A percentile compares a stretch with the other conserved stretches of the same genome.
phyloP scores from a whole-genome alignment of 179 eudicot genomes.

The Camellia oleifera region DNA sequence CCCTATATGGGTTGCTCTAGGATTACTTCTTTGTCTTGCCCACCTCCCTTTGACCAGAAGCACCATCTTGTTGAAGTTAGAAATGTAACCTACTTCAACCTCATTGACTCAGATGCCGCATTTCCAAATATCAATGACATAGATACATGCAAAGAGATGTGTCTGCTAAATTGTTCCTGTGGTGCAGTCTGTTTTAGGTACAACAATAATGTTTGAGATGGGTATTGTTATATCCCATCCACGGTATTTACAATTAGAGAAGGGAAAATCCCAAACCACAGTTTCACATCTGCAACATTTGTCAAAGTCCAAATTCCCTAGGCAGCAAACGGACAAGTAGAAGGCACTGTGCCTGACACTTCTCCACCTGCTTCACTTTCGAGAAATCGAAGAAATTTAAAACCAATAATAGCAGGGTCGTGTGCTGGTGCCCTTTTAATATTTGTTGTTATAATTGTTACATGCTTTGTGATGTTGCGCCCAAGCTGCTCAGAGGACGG shows the following conservation, averaged over 20 bases:
- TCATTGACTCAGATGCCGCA: constrained; percentile 8
- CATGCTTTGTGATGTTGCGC: no score
- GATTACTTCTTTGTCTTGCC: not conserved
- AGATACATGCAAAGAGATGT: not conserved
- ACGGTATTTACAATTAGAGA: not conserved
- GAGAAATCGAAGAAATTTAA: no score
- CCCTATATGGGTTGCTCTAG: not conserved
- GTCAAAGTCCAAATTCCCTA: not conserved
- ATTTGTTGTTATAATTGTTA: no score
- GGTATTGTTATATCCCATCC: not conserved
- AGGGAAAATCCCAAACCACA: not conserved
- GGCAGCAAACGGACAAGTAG: no score
- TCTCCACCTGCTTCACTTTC: no score
- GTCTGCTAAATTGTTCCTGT: constrained; percentile 4
- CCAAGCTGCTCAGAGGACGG: no score
- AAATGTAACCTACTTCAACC: constrained; percentile 8
- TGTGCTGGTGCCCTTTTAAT: no score
- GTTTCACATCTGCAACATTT: not conserved
- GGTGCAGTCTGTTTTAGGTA: not conserved
- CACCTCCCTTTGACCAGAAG: not conserved
- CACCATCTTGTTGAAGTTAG: constrained; percentile 7
- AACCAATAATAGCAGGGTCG: no score
- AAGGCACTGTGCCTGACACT: no score
- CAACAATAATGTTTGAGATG: not conserved
- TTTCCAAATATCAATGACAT: not conserved